Base-by-base conservation (phyloP, 352 stramenopile genomes). In the Phytophthora sp. region DNA sequence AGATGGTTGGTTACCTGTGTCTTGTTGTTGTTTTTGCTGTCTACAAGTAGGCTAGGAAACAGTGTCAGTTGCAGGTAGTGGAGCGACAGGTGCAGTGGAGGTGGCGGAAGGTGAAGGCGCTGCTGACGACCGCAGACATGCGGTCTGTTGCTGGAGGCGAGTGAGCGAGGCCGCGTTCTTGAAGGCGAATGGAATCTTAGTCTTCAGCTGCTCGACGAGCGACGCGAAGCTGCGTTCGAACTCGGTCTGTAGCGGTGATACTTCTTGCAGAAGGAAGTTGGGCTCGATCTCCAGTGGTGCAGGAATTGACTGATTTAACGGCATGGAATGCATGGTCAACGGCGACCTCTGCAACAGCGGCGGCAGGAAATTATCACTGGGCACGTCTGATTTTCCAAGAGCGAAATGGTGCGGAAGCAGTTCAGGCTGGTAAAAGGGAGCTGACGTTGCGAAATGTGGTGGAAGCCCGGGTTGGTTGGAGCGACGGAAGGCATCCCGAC, bases 161-260 rank as follows among this genome's bases (percentile, higher is more conserved):
- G 46, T 11, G 6, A 87, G 51, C 35, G 71, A 72, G 10, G 28
- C 18, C 9, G 62, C 49, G 20, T 44, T 62, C 7, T 62, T 38
- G 44, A 62, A 79, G 21, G 50, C 28, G 32, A 87, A 80, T 5
- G 62, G 21, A 8, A 87, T 66, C 37, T 76, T 76, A 13, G 50
- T 44, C 35, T 52, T 59, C 21, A 91, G 59, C 20, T 83, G 66
- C 9, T 65, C 69, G 12, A 91, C 67, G 5, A 91, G 74, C 6
- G 65, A 56, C 12, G 50, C 72, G 48, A 92, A 94, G 45, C 78
- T 83, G 48, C 74, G 76, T 50, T 94, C 80, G 41, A 94, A 90
- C 46, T 91, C 82, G 32, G 70, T 64, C 50, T 93, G 84, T 17
- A 93, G 68, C 15, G 82, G 78, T 27, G 84, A 89, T 0, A 83